Conservation (phyloP, 2,329 filamentous ascomycete genomes). For the Fusarium falciforme region DNA sequence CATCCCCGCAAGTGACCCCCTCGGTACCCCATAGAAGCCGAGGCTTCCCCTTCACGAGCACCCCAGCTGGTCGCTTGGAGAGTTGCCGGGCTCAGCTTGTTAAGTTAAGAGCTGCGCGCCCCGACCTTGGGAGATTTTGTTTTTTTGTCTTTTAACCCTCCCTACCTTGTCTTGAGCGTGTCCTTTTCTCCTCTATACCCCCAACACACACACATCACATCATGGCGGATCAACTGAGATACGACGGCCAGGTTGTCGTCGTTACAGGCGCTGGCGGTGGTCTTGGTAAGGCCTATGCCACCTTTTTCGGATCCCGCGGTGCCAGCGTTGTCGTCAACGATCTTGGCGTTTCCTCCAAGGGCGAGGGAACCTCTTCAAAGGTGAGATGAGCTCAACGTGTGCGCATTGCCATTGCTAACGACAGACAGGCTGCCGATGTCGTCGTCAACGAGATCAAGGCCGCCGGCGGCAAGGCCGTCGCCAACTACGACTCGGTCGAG, state of each 20-base stretch:
- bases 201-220: constrained; percentile 41
- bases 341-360: constrained; percentile 91
- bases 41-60: constrained; percentile 44
- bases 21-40: constrained; percentile 47
- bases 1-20: constrained; percentile 41
- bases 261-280: constrained; percentile 86
- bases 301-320: constrained; percentile 91
- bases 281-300: constrained; percentile 83
- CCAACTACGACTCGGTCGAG: constrained; percentile 97
- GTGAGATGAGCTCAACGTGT: constrained; percentile 58
- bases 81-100: constrained; percentile 41
- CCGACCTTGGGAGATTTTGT: not conserved
- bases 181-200: constrained; percentile 25
- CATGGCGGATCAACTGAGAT: constrained; percentile 79
- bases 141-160: not conserved
- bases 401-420: constrained; percentile 34
- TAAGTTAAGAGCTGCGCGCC: constrained; percentile 36
- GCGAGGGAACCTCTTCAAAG: constrained; percentile 88
- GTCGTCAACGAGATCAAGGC: constrained; percentile 86
- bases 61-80: constrained; percentile 16
- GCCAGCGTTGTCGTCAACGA: constrained; percentile 98
- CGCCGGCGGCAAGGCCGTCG: constrained; percentile 93
- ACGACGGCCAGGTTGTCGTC: constrained; percentile 86
- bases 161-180: constrained; percentile 28
- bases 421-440: constrained; percentile 77